A percentile compares a stretch with the other conserved stretches of the same genome.
phyloP scores from a whole-genome alignment of 1,139 yeast genomes.

The Meyerozyma guilliermondii region DNA sequence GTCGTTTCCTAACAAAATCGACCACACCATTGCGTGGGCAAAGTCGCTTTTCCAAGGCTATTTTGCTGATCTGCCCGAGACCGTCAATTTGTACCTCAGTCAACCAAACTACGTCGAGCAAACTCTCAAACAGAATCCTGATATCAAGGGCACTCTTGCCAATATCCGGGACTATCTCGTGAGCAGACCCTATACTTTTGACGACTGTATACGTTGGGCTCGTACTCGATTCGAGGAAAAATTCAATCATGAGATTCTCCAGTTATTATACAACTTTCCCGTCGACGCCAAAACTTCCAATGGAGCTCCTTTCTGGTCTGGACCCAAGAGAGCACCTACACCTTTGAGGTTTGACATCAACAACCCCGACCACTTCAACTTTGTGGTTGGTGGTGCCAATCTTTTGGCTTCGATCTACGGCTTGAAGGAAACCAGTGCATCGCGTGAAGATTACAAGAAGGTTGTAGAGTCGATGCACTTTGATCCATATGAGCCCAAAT shows the following conservation, averaged over 20 bases:
- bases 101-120: constrained; percentile 93
- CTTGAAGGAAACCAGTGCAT: constrained; percentile 46
- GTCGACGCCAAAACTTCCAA: constrained; percentile 83
- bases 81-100: constrained; percentile 82
- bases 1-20: constrained; percentile 96
- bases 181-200: constrained; percentile 83
- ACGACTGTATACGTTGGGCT: constrained; percentile 95
- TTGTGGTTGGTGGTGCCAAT: constrained; percentile 85
- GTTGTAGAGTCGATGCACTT: constrained; percentile 44
- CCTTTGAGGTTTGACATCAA: constrained; percentile 73
- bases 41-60: constrained; percentile 93
- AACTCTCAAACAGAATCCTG: constrained; percentile 86
- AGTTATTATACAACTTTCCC: constrained; percentile 90
- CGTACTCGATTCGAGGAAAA: constrained; percentile 81
- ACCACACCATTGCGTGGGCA: constrained; percentile 99
- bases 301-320: constrained; percentile 97
- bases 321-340: constrained; percentile 94
- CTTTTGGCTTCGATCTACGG: constrained; percentile 89
- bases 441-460: constrained; percentile 43
- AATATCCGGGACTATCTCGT: constrained; percentile 68
- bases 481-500: constrained; percentile 59
- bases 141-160: constrained; percentile 80
- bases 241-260: constrained; percentile 81
- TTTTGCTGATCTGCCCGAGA: constrained; percentile 85
- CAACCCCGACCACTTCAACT: constrained; percentile 74